Conservation (phyloP, 305 asterid species). For the Ilex paraguariensis region DNA sequence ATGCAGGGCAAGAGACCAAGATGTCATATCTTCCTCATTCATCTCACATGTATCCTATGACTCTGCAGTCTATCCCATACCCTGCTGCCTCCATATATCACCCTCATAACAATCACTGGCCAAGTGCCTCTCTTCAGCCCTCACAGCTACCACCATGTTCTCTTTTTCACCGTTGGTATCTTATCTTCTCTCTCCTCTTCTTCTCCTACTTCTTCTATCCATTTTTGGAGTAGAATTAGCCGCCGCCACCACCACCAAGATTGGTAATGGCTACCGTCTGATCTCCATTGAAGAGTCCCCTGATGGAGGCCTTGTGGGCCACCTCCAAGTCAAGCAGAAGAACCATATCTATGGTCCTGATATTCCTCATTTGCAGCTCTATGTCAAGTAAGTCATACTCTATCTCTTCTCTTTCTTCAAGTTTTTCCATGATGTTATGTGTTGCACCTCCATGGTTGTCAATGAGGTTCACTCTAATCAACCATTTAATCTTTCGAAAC, state of each 20-base stretch:
- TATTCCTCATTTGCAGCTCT: constrained; percentile 75
- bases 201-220: constrained; percentile 13
- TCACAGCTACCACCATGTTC: constrained; percentile 7
- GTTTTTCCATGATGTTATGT: too few relatives aligned
- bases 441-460: too few relatives aligned
- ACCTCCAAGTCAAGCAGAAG: constrained; percentile 66
- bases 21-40: too few relatives aligned
- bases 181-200: constrained; percentile 5
- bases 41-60: too few relatives aligned
- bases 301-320: constrained; percentile 70
- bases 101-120: constrained; percentile 5
- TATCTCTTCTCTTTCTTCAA: too few relatives aligned
- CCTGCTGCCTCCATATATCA: too few relatives aligned
- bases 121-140: constrained; percentile 11
- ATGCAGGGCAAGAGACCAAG: too few relatives aligned
- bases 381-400: constrained; percentile 52
- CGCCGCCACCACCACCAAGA: constrained; percentile 28
- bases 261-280: constrained; percentile 78
- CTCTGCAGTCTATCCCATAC: too few relatives aligned
- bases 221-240: constrained; percentile 10
- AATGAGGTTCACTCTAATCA: too few relatives aligned
- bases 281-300: constrained; percentile 59
- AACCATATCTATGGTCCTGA: constrained; percentile 71
- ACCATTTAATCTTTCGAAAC: background rate
- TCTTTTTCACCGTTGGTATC: constrained; percentile 15